Evolutionary conservation across 208 protist species (phyloP), one percentile per base, ranked within the genome.

Genomic region (Plasmodiophora brassicae): DNA sequence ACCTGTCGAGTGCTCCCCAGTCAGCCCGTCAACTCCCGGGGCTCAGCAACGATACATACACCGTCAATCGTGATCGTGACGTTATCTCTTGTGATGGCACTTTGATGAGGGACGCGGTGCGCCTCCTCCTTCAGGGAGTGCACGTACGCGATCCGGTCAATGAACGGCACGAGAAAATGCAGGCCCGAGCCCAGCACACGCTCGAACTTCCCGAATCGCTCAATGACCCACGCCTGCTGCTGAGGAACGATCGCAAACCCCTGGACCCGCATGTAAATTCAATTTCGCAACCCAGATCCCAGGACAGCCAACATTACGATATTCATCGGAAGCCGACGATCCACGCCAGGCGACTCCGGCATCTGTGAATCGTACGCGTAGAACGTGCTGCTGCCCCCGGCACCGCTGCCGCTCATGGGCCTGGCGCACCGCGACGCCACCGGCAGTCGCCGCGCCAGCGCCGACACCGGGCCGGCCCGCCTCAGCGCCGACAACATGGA

Each of bases 41-140:
- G 14, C 14, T 57, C 50, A 57, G 5, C 5, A 38, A n/a, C 32
- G 20, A 5, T 14, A 32, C 5, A 5, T 5, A 78, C 95, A 71
- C 97, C 96, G 72, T 98, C 97, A 71, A 98, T 97, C 22, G 96
- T 92, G 0, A 98, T 95, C 89, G 96, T 97, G 44, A 98, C 97
- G 91, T 98, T 98, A 90, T 98, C 97, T 22, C 90, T 92, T 0
- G 96, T 98, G 78, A 97, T 97, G 22, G 96, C 96, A 0, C 93
- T 95, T 85, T 83, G 91, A 85, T 71, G 88, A 0, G 84, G 50
- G 0, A 90, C 86, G 36, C 5, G 32, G 20, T 88, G n/a, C 25
- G 54, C 87, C 32, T 88, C 71, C 45, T 84, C 57, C 39, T 98
- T 98, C 38, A 96, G 94, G 86, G 92, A 95, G 92, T 98, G 97